Conservation (phyloP, 2,329 filamentous ascomycete genomes). For the Fusarium udum region DNA sequence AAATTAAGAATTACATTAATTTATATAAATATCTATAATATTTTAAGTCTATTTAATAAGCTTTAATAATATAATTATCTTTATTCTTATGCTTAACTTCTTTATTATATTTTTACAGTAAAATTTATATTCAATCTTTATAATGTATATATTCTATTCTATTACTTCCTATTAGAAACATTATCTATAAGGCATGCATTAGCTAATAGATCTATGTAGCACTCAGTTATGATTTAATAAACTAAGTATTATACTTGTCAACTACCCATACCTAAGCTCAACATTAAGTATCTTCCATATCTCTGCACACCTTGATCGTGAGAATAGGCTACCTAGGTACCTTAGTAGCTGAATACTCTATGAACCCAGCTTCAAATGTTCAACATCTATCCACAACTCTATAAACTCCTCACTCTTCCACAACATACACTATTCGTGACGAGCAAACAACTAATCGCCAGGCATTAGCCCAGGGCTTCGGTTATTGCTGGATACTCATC, state of each 20-base stretch:
- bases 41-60: background rate
- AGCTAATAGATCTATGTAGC: background rate
- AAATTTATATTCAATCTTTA: background rate
- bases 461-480: background rate
- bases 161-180: too few species aligned
- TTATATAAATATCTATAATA: background rate
- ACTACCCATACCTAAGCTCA: background rate
- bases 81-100: background rate
- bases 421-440: background rate
- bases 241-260: background rate
- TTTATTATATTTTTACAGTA: background rate
- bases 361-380: background rate
- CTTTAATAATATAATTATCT: background rate
- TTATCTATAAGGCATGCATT: background rate
- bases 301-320: background rate
- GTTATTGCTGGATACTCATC: background rate
- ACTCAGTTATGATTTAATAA: background rate
- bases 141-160: too few species aligned
- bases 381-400: background rate
- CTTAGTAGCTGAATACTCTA: background rate
- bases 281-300: background rate
- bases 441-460: background rate
- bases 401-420: background rate
- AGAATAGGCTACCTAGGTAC: background rate
- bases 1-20: too few species aligned